Evolutionary conservation across 768 basidiomycete genomes (phyloP).

Genomic region (Rhizopogon roseolus): DNA sequence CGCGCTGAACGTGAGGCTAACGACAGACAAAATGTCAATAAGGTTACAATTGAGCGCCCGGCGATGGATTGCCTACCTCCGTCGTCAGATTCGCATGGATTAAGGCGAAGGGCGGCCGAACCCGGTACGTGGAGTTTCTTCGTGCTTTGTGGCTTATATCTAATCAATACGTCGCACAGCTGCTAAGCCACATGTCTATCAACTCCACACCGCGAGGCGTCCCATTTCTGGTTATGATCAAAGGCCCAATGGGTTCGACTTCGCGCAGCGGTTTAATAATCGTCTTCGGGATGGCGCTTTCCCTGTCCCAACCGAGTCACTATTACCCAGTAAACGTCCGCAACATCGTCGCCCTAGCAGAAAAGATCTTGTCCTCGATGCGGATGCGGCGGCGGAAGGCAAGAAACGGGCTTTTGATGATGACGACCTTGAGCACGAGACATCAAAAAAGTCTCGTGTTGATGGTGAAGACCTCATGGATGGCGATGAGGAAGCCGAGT

Average conservation of each 20-base stretch:
- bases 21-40: constrained; percentile 30
- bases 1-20: constrained; percentile 49
- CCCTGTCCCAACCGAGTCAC: constrained; percentile 3
- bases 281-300: constrained; percentile 11
- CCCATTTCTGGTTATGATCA: constrained; percentile 6
- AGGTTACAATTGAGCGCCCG: constrained; percentile 18
- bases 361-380: constrained; percentile 22
- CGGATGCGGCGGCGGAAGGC: constrained; percentile 22
- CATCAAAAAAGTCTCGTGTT: constrained; percentile 49
- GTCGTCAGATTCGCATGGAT: constrained; percentile 32
- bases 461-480: constrained; percentile 44
- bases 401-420: constrained; percentile 42
- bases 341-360: constrained; percentile 26
- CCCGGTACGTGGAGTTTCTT: constrained; percentile 33
- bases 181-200: constrained; percentile 15
- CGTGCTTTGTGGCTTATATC: constrained; percentile 15
- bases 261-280: constrained; percentile 35
- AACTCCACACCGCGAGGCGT: constrained; percentile 10
- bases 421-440: constrained; percentile 36
- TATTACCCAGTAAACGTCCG: constrained; percentile 11
- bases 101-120: constrained; percentile 42
- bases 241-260: constrained; percentile 19
- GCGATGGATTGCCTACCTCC: constrained; percentile 23
- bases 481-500: constrained; percentile 42
- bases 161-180: constrained; percentile 25